Conservation (phyloP, 225 moss, liverwort and hornwort species). For the Anthoceros angustus region DNA sequence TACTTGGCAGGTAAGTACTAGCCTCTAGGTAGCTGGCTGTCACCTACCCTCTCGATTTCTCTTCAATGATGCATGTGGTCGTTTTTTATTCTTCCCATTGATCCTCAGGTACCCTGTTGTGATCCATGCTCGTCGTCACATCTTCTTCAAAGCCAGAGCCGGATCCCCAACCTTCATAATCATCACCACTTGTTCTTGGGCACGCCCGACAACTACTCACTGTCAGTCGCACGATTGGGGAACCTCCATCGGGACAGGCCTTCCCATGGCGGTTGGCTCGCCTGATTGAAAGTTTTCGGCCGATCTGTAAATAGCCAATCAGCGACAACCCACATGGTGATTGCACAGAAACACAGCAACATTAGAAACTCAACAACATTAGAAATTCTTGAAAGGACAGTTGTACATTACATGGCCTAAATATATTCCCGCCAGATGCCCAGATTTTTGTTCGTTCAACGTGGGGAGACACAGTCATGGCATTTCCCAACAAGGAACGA, state of each 20-base stretch:
- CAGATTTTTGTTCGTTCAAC: neutral
- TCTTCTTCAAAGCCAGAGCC: too few species aligned
- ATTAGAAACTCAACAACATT: neutral
- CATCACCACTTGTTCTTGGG: too few species aligned
- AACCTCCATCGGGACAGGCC: neutral
- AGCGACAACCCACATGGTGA: neutral
- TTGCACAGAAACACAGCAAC: neutral
- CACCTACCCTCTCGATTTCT: too few species aligned
- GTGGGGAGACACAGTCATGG: neutral
- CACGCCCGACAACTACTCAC: neutral
- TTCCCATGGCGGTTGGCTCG: neutral
- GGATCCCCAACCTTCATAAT: too few species aligned
- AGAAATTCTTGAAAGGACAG: neutral
- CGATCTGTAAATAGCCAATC: neutral
- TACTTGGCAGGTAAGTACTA: too few species aligned
- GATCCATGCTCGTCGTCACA: too few species aligned
- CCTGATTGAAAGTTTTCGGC: constrained; percentile 2
- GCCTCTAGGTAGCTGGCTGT: too few species aligned
- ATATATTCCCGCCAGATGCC: neutral
- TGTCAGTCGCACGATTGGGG: neutral
- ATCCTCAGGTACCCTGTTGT: too few species aligned
- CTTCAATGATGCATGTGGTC: too few species aligned
- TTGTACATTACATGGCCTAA: neutral
- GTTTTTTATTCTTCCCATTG: too few species aligned
- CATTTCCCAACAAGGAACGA: neutral